These are phyloP conservation scores for Debaryomyces subglobosus DNA, from an alignment of 1,139 yeast genomes.

Conservation along the genomic window DNA sequence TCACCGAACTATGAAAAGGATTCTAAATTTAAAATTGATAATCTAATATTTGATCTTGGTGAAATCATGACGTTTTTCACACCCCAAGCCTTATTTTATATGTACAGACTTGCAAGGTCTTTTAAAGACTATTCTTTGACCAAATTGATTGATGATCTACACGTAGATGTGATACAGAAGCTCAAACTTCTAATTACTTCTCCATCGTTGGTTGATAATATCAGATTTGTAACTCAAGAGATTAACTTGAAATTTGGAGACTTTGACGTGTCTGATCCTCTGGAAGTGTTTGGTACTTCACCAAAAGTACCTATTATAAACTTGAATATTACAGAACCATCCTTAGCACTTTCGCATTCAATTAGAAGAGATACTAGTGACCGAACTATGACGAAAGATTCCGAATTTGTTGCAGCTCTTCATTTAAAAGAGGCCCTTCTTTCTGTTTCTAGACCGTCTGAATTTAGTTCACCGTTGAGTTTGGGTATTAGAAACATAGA, in stretches of 20 bases:
- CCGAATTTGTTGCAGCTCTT: constrained; percentile 28
- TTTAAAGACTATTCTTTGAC: constrained; percentile 43
- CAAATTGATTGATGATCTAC: constrained; percentile 64
- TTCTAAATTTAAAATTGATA: constrained; percentile 55
- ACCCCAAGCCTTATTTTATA: constrained; percentile 34
- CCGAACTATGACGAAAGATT: constrained; percentile 4
- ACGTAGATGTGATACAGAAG: constrained; percentile 56
- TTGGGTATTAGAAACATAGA: constrained; percentile 34
- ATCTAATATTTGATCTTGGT: constrained; percentile 56
- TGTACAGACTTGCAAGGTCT: constrained; percentile 36
- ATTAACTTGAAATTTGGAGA: constrained; percentile 51
- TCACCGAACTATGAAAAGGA: constrained; percentile 46
- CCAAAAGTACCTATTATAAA: constrained; percentile 27
- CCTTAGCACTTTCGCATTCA: constrained; percentile 34
- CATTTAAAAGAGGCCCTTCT: constrained; percentile 34
- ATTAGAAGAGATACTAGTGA: constrained; percentile 15
- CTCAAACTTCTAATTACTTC: constrained; percentile 41
- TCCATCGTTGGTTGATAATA: constrained; percentile 42
- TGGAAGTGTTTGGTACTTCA: constrained; percentile 20
- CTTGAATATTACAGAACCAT: constrained; percentile 38
- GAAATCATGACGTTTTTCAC: constrained; percentile 39
- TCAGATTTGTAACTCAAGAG: constrained; percentile 55
- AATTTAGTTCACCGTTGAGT: constrained; percentile 26
- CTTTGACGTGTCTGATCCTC: constrained; percentile 21
- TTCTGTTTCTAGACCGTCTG: constrained; percentile 27